These are phyloP conservation scores for Camellia sinensis DNA, from an alignment of 148 eudicot genomes.

Conservation along the genomic window DNA sequence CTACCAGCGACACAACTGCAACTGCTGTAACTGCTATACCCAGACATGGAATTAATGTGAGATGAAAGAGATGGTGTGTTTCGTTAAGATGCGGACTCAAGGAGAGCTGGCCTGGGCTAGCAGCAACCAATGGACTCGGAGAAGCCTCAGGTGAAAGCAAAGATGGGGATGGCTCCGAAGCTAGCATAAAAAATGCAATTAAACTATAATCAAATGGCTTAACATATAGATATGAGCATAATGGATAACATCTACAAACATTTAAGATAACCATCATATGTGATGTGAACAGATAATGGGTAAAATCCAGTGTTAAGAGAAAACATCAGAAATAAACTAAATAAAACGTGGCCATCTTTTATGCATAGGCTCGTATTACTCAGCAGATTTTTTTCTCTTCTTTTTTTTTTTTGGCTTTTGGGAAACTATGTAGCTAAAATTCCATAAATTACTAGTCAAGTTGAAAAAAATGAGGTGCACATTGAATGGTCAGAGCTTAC, in stretches of 20 bases:
- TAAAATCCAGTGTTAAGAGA: neutral
- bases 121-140: constrained; percentile 56
- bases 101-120: constrained; percentile 63
- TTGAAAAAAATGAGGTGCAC: neutral
- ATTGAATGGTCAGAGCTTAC: neutral
- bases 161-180: constrained; percentile 45
- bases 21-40: constrained; percentile 65
- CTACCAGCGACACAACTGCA: constrained; percentile 52
- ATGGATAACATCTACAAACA: neutral
- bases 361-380: neutral
- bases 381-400: neutral
- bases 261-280: neutral
- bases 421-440: neutral
- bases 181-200: constrained; percentile 23
- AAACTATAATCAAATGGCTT: neutral
- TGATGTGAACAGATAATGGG: neutral
- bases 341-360: neutral
- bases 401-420: neutral
- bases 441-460: neutral
- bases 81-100: constrained; percentile 34
- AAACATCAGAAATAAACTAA: neutral
- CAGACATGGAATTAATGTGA: constrained; percentile 56
- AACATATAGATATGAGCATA: neutral
- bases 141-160: constrained; percentile 55
- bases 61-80: constrained; percentile 47